A percentile compares a stretch with the other conserved stretches of the same genome.
These are phyloP conservation scores for Starmera stellimalicola DNA, from an alignment of 1,139 yeast species.

Conservation along the genomic window DNA sequence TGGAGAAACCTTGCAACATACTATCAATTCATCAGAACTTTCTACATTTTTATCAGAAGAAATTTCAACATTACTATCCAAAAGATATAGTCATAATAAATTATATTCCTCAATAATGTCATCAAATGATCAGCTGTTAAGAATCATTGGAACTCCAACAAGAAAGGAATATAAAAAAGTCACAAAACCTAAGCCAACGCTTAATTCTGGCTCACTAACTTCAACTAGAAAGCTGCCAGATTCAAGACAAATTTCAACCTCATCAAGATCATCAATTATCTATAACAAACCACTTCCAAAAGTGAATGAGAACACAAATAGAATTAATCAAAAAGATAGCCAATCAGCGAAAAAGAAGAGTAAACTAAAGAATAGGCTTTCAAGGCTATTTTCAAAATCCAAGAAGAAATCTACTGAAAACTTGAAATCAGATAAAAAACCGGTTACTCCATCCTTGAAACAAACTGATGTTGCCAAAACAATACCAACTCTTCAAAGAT, in stretches of 20 bases:
- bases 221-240: neutral
- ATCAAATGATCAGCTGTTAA: neutral
- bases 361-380: neutral
- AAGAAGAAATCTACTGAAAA: too few relatives aligned
- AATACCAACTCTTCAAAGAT: conserved; percentile 4
- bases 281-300: conserved; percentile 14
- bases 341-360: neutral
- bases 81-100: conserved; percentile 7
- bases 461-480: conserved; percentile 4
- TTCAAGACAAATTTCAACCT: neutral
- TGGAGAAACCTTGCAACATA: conserved; percentile 13
- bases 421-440: too few relatives aligned
- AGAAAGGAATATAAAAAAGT: neutral
- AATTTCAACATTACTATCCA: conserved; percentile 13
- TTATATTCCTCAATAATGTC: neutral
- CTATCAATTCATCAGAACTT: conserved; percentile 15
- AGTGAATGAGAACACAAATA: conserved; percentile 3
- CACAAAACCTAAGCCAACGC: neutral
- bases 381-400: neutral
- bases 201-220: neutral
- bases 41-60: conserved; percentile 19
- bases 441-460: too few relatives aligned
- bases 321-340: neutral
- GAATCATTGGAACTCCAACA: neutral
- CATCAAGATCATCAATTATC: conserved; percentile 7